These are phyloP conservation scores for Botrytis fragariae DNA, from an alignment of 2,329 filamentous ascomycete species.

Conservation along the genomic window DNA sequence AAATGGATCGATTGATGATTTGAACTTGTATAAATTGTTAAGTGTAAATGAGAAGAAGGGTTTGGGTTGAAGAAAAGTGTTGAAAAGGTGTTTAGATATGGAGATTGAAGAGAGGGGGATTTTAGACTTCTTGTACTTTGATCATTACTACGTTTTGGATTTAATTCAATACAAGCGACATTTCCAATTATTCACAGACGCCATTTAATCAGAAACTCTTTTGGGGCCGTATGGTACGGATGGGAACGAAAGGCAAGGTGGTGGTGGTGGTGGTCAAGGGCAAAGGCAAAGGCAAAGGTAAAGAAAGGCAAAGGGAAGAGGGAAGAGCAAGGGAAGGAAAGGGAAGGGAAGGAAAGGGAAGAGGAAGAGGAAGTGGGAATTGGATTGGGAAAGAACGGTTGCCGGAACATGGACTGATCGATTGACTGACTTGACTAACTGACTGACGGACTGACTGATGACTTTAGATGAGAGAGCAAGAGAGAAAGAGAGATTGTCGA, in stretches of 20 bases:
- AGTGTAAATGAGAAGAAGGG: slow-evolving; percentile 21
- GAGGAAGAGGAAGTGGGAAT: neutral
- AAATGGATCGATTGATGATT: slow-evolving; percentile 32
- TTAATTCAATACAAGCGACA: slow-evolving; percentile 14
- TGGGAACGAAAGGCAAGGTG: neutral
- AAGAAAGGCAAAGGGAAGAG: neutral
- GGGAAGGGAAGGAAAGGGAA: neutral
- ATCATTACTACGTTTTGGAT: slow-evolving; percentile 14
- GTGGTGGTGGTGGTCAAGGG: neutral
- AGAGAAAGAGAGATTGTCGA: neutral
- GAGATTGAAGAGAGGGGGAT: neutral
- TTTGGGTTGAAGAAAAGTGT: neutral
- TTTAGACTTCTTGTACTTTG: slow-evolving; percentile 15
- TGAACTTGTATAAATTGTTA: neutral
- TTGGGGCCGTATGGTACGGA: neutral
- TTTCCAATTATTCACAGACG: neutral
- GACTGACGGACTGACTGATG: neutral
- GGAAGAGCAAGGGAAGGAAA: no score
- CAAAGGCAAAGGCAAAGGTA: neutral
- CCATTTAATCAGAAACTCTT: neutral
- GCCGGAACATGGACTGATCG: neutral
- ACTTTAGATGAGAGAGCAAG: neutral
- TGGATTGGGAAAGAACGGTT: slow-evolving; percentile 22
- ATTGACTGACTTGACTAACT: neutral
- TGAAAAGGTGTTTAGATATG: neutral